Base-by-base conservation (phyloP, 371 early-diverging fungal species). In the Batkoa obscura region DNA sequence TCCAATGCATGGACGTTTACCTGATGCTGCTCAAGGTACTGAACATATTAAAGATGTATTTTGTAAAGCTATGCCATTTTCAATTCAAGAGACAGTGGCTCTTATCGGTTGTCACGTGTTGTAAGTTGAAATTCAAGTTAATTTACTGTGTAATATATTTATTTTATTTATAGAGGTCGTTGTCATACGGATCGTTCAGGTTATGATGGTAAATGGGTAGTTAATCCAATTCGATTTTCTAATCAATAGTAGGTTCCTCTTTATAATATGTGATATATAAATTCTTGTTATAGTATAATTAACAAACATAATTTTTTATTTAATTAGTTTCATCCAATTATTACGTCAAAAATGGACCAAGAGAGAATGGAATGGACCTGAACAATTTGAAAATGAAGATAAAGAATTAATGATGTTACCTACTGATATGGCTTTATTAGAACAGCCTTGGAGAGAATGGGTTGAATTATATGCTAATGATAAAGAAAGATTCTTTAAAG, bases 11-110 rank as follows among this genome's bases (percentile, higher is more conserved):
- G 94, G 92, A 43, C 83, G 93, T 60, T 80, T 93, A 34, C 94
- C 94, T 57, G 92, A 93, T 61, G 95, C 88, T 39, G 55, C 79
- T 33, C 68, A 85, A 64, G 86, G 79, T 52, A 66, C 80, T 59
- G 64, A 73, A 47, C 88, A 88, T 69, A 69, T 82, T 43, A 79
- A 89, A 36, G 76, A 82, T 54, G 68, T 89, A 59, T 95, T 94
- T 67, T 83, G 88, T 73, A 79, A 90, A 58, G 35, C 53, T 17
- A 94, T 94, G 94, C 86, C 86, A 47, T 89, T 94, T 69, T 78
- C 86, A 70, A 93, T 90, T 70, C 90, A 85, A 66, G 96, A 95
- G 64, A 93, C 92, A 62, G 87, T 86, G 54, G 93, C 92, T 8
- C 76, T 95, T 54, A 49, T 72, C 8, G 96, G 96, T 33, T 94